These are phyloP conservation scores for Myxozyma sirexii DNA, from an alignment of 805 yeast species.

Conservation along the genomic window DNA sequence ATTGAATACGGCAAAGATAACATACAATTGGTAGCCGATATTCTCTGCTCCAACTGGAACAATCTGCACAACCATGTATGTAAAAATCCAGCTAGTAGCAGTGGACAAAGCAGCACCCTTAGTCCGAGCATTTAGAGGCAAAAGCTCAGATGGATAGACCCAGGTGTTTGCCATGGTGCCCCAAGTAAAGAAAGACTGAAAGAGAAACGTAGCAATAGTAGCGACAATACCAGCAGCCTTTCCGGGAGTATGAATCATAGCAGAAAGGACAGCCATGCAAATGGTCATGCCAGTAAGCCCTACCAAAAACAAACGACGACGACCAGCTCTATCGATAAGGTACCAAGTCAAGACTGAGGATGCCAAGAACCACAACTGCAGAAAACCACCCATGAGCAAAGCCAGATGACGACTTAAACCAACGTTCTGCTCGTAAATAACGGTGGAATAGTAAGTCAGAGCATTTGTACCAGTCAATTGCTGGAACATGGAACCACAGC, in stretches of 20 bases:
- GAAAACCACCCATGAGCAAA: constrained; percentile 46
- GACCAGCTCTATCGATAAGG: constrained; percentile 77
- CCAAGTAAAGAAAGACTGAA: too few relatives aligned
- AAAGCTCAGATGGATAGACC: too few relatives aligned
- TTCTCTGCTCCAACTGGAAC: too few relatives aligned
- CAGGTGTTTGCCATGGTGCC: too few relatives aligned
- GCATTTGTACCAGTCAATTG: constrained; percentile 61
- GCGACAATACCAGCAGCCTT: constrained; percentile 37
- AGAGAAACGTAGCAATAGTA: too few relatives aligned
- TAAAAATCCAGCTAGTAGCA: too few relatives aligned
- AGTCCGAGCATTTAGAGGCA: too few relatives aligned
- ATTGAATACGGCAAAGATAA: too few relatives aligned
- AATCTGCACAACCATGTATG: too few relatives aligned
- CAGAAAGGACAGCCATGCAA: constrained; percentile 31
- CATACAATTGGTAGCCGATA: too few relatives aligned
- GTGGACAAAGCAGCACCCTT: too few relatives aligned
- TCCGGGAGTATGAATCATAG: constrained; percentile 44
- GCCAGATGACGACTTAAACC: too few relatives aligned
- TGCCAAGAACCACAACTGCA: constrained; percentile 51
- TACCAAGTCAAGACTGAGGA: constrained; percentile 44
- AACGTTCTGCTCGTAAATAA: constrained; percentile 53
- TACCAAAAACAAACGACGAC: constrained; percentile 60
- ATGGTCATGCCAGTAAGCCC: constrained; percentile 50
- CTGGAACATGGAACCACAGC: constrained; percentile 51
- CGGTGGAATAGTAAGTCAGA: constrained; percentile 61